Conservation (phyloP, 108 stramenopile genomes). For the Fistulifera pelliculosa region DNA sequence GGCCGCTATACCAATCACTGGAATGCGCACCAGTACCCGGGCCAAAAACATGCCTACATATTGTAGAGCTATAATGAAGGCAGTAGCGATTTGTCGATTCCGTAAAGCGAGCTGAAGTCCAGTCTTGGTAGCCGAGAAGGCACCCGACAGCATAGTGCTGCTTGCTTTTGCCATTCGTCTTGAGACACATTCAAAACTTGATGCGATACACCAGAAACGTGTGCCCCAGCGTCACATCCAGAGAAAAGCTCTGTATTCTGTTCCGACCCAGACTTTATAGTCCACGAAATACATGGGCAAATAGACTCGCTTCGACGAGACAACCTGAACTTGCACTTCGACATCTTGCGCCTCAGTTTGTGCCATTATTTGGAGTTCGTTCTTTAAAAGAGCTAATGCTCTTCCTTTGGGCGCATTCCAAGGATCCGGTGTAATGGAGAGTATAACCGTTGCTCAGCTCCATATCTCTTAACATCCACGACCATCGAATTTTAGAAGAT, state of each 20-base stretch:
- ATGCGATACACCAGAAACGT: conserved; percentile 65
- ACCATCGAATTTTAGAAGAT: conserved; percentile 56
- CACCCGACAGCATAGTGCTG: conserved; percentile 15
- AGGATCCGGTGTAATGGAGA: conserved; percentile 63
- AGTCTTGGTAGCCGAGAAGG: conserved; percentile 1
- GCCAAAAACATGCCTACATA: conserved; percentile 16
- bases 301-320: conserved; percentile 53
- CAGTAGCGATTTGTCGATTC: conserved; percentile 1
- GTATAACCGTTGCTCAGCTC: conserved; percentile 27
- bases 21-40: conserved; percentile 33
- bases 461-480: conserved; percentile 69
- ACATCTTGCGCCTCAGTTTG: conserved; percentile 19
- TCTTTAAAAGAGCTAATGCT: conserved; percentile 41
- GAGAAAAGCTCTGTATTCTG: conserved; percentile 67
- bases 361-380: conserved; percentile 50
- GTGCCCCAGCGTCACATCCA: conserved; percentile 55
- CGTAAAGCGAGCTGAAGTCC: neutral
- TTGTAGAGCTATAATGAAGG: neutral
- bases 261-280: conserved; percentile 51
- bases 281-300: conserved; percentile 77
- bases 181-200: conserved; percentile 21
- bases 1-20: conserved; percentile 44
- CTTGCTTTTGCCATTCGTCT: neutral
- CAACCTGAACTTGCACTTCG: conserved; percentile 54
- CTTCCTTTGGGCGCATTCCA: conserved; percentile 71